These are phyloP conservation scores for Trypanosoma cruzi DNA, from an alignment of 208 protist genomes.

Conservation along the genomic window DNA sequence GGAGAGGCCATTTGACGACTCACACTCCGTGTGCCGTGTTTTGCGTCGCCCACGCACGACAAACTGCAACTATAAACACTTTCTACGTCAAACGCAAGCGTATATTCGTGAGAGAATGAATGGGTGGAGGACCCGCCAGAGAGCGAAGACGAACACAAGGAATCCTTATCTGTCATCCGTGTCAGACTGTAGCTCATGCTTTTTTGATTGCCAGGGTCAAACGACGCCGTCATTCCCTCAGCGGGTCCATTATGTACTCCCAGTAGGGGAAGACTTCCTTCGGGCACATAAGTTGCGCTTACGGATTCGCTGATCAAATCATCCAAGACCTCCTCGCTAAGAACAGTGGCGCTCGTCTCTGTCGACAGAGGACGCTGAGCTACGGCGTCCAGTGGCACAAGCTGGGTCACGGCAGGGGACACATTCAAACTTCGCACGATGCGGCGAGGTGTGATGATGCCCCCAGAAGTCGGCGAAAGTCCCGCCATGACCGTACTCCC, in stretches of 20 bases:
- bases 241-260: conserved; percentile 26
- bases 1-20: conserved; percentile 3
- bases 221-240: conserved; percentile 24
- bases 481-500: neutral
- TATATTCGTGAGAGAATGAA: conserved; percentile 30
- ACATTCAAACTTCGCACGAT: conserved; percentile 60
- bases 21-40: neutral
- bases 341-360: conserved; percentile 30
- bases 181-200: neutral
- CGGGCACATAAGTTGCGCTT: conserved; percentile 30
- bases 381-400: conserved; percentile 61
- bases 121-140: conserved; percentile 25
- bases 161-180: neutral
- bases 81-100: conserved; percentile 31
- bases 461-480: conserved; percentile 7
- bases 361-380: conserved; percentile 35
- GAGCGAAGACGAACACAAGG: conserved; percentile 5
- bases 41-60: conserved; percentile 39
- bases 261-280: neutral
- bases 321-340: conserved; percentile 61
- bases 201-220: neutral
- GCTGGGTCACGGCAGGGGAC: conserved; percentile 42
- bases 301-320: conserved; percentile 54
- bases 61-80: conserved; percentile 81
- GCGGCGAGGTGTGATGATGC: conserved; percentile 42